Evolutionary conservation across 2,329 filamentous ascomycete species (phyloP).

Genomic region (Bipolaris cookei): DNA sequence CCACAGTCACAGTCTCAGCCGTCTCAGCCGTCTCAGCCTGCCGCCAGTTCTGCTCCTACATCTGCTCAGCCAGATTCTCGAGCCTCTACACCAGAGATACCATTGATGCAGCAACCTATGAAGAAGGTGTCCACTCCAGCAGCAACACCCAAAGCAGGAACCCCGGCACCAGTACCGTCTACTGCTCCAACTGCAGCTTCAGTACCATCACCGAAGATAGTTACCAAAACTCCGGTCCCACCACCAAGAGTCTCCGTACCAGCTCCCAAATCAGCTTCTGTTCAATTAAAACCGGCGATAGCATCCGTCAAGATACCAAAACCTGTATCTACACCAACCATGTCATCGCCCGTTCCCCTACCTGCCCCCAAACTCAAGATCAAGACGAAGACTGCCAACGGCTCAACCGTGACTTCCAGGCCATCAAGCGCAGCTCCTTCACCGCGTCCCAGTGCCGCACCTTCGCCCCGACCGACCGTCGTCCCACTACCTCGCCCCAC

Average conservation of each 20-base stretch:
- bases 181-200: conserved; percentile 11
- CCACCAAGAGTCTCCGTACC: conserved; percentile 13
- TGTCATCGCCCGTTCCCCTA: conserved; percentile 32
- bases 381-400: conserved; percentile 31
- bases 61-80: conserved; percentile 23
- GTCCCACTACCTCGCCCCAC: conserved; percentile 9
- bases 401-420: conserved; percentile 13
- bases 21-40: neutral
- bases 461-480: conserved; percentile 21
- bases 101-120: conserved; percentile 23
- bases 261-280: conserved; percentile 10
- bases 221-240: conserved; percentile 14
- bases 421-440: conserved; percentile 23
- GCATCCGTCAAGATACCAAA: conserved; percentile 26
- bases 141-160: conserved; percentile 17
- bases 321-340: conserved; percentile 28
- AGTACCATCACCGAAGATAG: neutral
- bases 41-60: conserved; percentile 13
- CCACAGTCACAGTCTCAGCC: neutral
- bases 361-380: conserved; percentile 39
- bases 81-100: conserved; percentile 25
- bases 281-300: conserved; percentile 15
- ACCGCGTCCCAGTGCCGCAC: conserved; percentile 20
- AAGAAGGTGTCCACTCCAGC: conserved; percentile 29
- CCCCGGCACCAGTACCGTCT: conserved; percentile 5